Evolutionary conservation across 768 basidiomycete species (phyloP), one percentile per base, ranked within the genome.

Genomic region (Pleurotus pulmonarius): DNA sequence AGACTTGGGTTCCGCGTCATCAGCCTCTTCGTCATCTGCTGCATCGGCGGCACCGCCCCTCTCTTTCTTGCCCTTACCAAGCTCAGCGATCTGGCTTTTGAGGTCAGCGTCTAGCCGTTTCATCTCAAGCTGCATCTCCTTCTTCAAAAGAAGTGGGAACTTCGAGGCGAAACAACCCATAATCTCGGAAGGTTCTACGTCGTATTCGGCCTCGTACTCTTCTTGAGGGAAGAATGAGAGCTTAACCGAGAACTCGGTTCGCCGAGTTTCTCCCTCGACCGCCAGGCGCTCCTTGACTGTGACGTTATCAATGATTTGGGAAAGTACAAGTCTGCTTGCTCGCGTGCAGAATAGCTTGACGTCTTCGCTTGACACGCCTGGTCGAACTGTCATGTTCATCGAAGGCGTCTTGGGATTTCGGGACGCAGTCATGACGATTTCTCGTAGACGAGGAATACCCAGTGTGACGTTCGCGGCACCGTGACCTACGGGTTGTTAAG

Each of bases 391-490:
- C 77, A 98, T 89, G 29, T 78, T 86, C 97, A 99, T 99, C 4
- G 94, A 98, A 5, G 97, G 97, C 1, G 97, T 99, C 70, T 94
- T 96, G 49, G 95, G 96, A 61, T 94, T 90, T 63, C 84, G 84
- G 4, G 96, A 95, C 5, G 97, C 97, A 0, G 96, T 98, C 95
- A 98, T 98, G 63, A 99, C 92, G 65, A 99, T 97, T 75, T 99
- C 97, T 70, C 96, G 88, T 5, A 99, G 78, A 66, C 97, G 96
- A 40, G 97, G 97, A 63, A 99, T 99, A 82, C 97, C 97, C 44
- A 99, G 82, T 0, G 97, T 99, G 59, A 99, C 97, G 69, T 99
- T 99, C 41, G 97, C 97, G 58, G 97, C 97, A 73, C 97, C 96
- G 67, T 98, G 97, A 60, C 96, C 93, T 94, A 61, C 37, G 22